A percentile compares a stretch with the other conserved stretches of the same genome.
Conservation (phyloP, 2,329 filamentous ascomycete genomes). For the Arthrobotrys conoides region DNA sequence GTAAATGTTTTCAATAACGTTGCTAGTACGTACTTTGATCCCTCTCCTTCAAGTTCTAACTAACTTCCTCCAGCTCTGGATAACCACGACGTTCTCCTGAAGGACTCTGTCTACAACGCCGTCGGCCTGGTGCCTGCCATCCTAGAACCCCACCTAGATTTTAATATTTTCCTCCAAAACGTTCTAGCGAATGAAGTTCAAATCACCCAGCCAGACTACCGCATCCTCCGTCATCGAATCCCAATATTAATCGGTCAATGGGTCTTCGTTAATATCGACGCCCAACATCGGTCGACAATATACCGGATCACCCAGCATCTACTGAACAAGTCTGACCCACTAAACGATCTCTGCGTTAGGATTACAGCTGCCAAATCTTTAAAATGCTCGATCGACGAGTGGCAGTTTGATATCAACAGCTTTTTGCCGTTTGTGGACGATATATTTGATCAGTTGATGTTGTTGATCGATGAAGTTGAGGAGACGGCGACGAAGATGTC, state of each 20-base stretch:
- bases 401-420: conserved; percentile 80
- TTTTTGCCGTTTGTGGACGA: conserved; percentile 84
- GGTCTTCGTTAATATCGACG: conserved; percentile 82
- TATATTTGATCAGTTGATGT: conserved; percentile 80
- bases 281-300: conserved; percentile 78
- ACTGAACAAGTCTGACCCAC: conserved; percentile 80
- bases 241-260: conserved; percentile 91
- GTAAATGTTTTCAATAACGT: conserved; percentile 86
- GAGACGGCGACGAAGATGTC: conserved; percentile 91
- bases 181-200: conserved; percentile 86
- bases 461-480: conserved; percentile 83
- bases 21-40: conserved; percentile 72
- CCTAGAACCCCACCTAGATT: conserved; percentile 82
- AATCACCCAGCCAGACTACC: conserved; percentile 76
- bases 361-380: conserved; percentile 91
- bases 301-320: conserved; percentile 93
- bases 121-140: conserved; percentile 87
- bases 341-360: conserved; percentile 91
- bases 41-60: neutral
- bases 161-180: conserved; percentile 81
- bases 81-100: conserved; percentile 81
- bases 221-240: conserved; percentile 86
- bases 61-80: conserved; percentile 66
- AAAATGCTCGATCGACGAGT: conserved; percentile 83
- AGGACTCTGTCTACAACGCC: conserved; percentile 94